Percentiles rank a stretch among this genome's conserved stretches.
Conservation (phyloP, 495 filamentous ascomycete species). For the Thermothielavioides terrestris region DNA sequence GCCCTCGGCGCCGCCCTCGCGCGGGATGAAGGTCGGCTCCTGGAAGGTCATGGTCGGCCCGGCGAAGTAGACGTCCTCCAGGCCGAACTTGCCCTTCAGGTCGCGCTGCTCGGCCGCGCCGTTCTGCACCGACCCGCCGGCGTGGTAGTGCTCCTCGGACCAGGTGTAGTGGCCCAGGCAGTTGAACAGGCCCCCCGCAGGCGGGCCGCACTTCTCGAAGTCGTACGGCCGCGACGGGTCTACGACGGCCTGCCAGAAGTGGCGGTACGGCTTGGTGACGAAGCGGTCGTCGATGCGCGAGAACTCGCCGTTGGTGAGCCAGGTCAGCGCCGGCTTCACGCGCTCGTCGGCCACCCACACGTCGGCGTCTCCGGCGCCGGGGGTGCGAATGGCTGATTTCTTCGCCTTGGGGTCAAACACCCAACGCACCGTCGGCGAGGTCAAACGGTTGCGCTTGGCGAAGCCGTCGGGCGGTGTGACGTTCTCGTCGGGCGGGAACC, state of each 20-base stretch:
- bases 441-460: slow-evolving; percentile 30
- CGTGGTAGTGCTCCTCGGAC: slow-evolving; percentile 21
- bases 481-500: slow-evolving; percentile 40
- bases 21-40: slow-evolving; percentile 50
- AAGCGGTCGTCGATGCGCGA: slow-evolving; percentile 52
- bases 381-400: slow-evolving; percentile 10
- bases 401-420: slow-evolving; percentile 41
- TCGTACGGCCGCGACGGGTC: slow-evolving; percentile 39
- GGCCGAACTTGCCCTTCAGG: slow-evolving; percentile 15
- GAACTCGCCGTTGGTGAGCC: slow-evolving; percentile 48
- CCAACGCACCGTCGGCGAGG: slow-evolving; percentile 45
- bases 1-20: slow-evolving; percentile 36
- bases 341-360: slow-evolving; percentile 26
- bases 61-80: slow-evolving; percentile 37
- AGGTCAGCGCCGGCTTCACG: slow-evolving; percentile 26
- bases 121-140: background rate
- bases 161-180: slow-evolving; percentile 39
- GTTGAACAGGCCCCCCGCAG: slow-evolving; percentile 42
- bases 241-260: slow-evolving; percentile 47
- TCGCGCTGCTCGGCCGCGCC: background rate
- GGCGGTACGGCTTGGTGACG: slow-evolving; percentile 41
- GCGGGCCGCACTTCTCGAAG: slow-evolving; percentile 41
- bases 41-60: slow-evolving; percentile 47
- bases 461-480: slow-evolving; percentile 18
- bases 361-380: slow-evolving; percentile 4